phyloP scores from a whole-genome alignment of 2,329 filamentous ascomycete genomes.

The Verruconis gallopava region DNA sequence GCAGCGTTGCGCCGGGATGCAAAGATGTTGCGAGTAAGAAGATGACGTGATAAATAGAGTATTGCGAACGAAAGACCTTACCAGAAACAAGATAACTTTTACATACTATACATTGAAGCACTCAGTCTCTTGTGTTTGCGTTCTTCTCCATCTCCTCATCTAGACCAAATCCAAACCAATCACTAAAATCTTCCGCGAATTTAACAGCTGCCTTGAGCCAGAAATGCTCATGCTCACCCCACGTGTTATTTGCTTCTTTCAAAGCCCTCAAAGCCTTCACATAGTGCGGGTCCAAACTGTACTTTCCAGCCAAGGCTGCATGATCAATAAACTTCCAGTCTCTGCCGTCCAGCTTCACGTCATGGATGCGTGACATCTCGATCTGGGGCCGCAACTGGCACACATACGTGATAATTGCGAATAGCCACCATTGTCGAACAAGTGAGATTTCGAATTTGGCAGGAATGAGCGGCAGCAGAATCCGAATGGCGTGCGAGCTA shows the following conservation, averaged over 20 bases:
- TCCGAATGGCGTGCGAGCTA: slow-evolving; percentile 75
- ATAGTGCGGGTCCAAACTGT: slow-evolving; percentile 65
- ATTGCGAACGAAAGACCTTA: too few species aligned
- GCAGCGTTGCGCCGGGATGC: too few species aligned
- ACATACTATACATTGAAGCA: too few species aligned
- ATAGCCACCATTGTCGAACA: slow-evolving; percentile 80
- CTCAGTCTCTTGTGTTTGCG: background rate
- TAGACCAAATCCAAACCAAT: slow-evolving; percentile 43
- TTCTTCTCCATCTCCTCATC: slow-evolving; percentile 3
- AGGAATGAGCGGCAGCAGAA: slow-evolving; percentile 68
- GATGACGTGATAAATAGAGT: too few species aligned
- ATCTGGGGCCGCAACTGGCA: slow-evolving; percentile 60
- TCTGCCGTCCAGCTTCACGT: slow-evolving; percentile 47
- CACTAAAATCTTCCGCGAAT: slow-evolving; percentile 60
- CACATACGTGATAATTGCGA: slow-evolving; percentile 67
- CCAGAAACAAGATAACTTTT: too few species aligned
- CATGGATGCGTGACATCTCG: slow-evolving; percentile 48
- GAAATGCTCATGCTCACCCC: slow-evolving; percentile 54
- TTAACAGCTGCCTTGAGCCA: slow-evolving; percentile 57
- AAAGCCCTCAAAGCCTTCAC: slow-evolving; percentile 62
- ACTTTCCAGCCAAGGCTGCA: slow-evolving; percentile 54
- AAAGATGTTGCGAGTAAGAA: too few species aligned
- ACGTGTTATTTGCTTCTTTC: slow-evolving; percentile 59
- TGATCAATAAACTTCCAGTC: slow-evolving; percentile 67
- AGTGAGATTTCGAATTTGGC: slow-evolving; percentile 58